phyloP scores from a whole-genome alignment of 768 basidiomycete genomes.

The Pulveroboletus sp. region DNA sequence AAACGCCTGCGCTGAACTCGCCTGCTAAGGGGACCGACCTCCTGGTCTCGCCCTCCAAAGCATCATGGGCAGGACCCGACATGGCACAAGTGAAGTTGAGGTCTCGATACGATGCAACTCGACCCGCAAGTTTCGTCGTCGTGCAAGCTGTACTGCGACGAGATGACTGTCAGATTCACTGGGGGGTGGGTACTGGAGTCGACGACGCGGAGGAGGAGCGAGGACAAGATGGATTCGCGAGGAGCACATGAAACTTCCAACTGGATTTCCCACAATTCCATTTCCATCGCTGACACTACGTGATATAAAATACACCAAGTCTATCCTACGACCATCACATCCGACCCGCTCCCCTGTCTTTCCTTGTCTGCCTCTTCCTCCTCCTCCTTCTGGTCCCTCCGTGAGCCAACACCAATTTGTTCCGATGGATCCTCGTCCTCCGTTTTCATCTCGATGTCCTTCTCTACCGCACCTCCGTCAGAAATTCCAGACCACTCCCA shows the following conservation, averaged over 20 bases:
- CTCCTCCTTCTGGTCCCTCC: constrained; percentile 4
- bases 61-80: constrained; percentile 30
- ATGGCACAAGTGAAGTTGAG: constrained; percentile 12
- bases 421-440: constrained; percentile 12
- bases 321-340: constrained; percentile 19
- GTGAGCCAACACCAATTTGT: constrained; percentile 4
- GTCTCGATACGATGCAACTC: neutral
- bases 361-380: constrained; percentile 3
- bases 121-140: neutral
- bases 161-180: neutral
- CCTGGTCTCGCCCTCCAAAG: constrained; percentile 15
- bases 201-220: neutral
- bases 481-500: constrained; percentile 50
- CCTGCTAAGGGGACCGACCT: constrained; percentile 2
- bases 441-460: constrained; percentile 31
- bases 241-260: neutral
- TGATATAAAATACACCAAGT: neutral
- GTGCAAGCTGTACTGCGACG: neutral
- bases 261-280: constrained; percentile 12
- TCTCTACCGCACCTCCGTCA: constrained; percentile 1
- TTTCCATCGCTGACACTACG: neutral
- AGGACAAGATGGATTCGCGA: neutral
- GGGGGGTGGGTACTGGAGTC: neutral
- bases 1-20: constrained; percentile 2
- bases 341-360: neutral